phyloP scores from a whole-genome alignment of 2,329 filamentous ascomycete species.

The Pseudogymnoascus pannorum region DNA sequence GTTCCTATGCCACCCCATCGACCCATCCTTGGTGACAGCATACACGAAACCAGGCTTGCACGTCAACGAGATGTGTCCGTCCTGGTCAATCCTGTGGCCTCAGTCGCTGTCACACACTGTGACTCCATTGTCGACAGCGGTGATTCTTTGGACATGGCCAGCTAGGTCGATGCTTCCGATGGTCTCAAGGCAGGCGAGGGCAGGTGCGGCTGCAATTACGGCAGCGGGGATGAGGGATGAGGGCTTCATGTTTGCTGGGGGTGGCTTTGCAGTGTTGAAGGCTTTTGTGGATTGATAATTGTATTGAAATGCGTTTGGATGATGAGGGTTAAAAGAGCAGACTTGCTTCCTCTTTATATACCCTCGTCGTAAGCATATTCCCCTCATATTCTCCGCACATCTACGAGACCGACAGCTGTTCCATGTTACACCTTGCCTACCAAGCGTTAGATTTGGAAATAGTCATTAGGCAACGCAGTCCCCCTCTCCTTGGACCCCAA shows the following conservation, averaged over 20 bases:
- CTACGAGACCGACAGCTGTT: not conserved
- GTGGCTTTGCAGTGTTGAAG: not conserved
- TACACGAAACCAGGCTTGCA: not conserved
- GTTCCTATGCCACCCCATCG: not conserved
- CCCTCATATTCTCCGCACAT: not conserved
- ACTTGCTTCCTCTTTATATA: not conserved
- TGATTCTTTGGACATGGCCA: not conserved
- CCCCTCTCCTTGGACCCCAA: not conserved
- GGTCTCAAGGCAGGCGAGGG: not conserved
- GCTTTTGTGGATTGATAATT: not conserved
- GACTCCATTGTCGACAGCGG: not conserved
- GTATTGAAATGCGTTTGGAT: not conserved
- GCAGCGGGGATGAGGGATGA: not conserved
- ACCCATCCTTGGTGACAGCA: not conserved
- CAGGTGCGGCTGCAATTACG: not conserved
- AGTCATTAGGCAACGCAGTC: not conserved
- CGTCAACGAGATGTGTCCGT: not conserved
- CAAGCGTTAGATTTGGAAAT: not conserved
- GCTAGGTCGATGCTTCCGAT: not conserved
- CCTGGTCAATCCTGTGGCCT: not conserved
- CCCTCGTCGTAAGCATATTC: not conserved
- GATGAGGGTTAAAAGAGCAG: not conserved
- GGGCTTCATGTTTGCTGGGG: not conserved
- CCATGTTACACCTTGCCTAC: not conserved
- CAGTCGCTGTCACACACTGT: not conserved